phyloP scores from a whole-genome alignment of 352 stramenopile genomes.

The Phytophthora foliorum region DNA sequence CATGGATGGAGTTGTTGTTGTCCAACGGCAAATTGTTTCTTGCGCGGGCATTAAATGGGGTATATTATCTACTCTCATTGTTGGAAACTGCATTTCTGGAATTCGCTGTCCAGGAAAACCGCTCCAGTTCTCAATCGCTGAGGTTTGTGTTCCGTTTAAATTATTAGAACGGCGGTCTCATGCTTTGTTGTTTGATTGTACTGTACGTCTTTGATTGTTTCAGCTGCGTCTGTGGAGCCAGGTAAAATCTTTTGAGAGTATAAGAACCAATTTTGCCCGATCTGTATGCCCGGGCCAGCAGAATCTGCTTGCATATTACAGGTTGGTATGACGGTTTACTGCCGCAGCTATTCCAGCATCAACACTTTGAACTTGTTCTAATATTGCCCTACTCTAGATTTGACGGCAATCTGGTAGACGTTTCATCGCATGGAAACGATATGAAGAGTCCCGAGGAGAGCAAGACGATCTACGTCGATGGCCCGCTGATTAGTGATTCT shows the following conservation, averaged over 20 bases:
- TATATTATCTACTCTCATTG: constrained; percentile 29
- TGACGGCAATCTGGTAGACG: constrained; percentile 22
- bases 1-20: constrained; percentile 17
- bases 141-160: constrained; percentile 43
- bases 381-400: constrained; percentile 13
- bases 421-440: constrained; percentile 1
- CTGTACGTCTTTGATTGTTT: constrained; percentile 1
- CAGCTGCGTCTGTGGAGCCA: constrained; percentile 34
- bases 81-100: constrained; percentile 54
- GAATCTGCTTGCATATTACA: constrained; percentile 30
- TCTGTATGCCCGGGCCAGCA: constrained; percentile 5
- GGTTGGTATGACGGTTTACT: constrained; percentile 12
- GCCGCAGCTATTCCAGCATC: not conserved
- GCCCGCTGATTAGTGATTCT: constrained; percentile 22
- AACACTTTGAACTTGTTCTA: not conserved
- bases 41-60: constrained; percentile 15
- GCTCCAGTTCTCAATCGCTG: constrained; percentile 58
- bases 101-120: constrained; percentile 42
- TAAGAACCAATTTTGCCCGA: constrained; percentile 21
- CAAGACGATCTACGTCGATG: constrained; percentile 6
- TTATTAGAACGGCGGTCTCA: not conserved
- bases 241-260: constrained; percentile 1
- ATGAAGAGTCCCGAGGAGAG: constrained; percentile 2
- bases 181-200: not conserved
- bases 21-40: constrained; percentile 19